phyloP scores from a whole-genome alignment of 345 rosid species.

The Arabis hirsuta region DNA sequence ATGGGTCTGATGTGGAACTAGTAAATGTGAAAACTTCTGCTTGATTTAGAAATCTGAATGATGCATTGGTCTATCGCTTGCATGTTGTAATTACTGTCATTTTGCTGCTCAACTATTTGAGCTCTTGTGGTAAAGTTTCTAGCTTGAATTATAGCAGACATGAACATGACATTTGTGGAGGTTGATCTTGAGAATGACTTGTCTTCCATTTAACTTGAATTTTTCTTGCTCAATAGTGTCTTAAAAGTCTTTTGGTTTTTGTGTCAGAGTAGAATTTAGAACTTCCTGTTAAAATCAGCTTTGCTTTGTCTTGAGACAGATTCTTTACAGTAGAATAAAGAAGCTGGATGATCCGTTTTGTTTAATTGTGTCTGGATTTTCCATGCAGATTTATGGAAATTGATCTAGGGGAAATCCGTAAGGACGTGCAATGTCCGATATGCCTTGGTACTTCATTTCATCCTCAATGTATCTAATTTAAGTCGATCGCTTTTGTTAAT shows the following conservation, averaged over 20 bases:
- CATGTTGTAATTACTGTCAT: constrained; percentile 45
- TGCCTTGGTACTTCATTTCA: constrained; percentile 58
- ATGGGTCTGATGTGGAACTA: constrained; percentile 9
- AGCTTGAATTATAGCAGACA: constrained; percentile 11
- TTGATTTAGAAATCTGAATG: constrained; percentile 20
- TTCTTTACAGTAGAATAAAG: not conserved
- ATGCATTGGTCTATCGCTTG: constrained; percentile 39
- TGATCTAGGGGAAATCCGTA: constrained; percentile 63
- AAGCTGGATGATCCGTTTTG: not conserved
- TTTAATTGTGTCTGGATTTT: constrained; percentile 30
- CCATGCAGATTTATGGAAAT: constrained; percentile 53
- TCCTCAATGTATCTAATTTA: not conserved
- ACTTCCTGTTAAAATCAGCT: not conserved
- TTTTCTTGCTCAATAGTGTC: constrained; percentile 4
- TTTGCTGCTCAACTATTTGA: constrained; percentile 14
- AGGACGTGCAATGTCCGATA: constrained; percentile 82
- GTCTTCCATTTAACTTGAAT: not conserved
- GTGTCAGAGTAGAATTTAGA: constrained; percentile 2
- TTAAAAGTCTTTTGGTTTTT: not conserved
- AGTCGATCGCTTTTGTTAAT: not conserved
- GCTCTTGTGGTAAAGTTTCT: constrained; percentile 4
- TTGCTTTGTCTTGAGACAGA: not conserved
- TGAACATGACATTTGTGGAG: not conserved
- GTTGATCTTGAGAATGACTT: constrained; percentile 20
- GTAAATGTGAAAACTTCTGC: not conserved